A percentile compares a stretch with the other conserved stretches of the same genome.
Conservation (phyloP, 805 yeast species). For the Lipomyces spencermartinsiae region DNA sequence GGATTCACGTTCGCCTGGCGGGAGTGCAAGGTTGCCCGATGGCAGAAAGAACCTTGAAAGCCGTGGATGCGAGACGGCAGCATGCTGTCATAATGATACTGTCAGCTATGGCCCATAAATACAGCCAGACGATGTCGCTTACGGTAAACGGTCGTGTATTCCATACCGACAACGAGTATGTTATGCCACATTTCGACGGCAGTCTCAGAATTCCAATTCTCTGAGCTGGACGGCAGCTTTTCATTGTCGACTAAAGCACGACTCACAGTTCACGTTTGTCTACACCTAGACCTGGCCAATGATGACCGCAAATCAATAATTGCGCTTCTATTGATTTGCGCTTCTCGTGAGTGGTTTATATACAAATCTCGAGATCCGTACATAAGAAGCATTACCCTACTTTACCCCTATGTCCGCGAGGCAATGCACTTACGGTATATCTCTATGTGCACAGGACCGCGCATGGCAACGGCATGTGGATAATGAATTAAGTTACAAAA, state of each 20-base stretch:
- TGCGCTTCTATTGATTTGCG: no score
- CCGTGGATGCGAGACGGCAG: constrained; percentile 9
- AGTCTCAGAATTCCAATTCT: background rate
- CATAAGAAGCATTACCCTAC: background rate
- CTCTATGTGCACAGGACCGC: background rate
- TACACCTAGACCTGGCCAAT: background rate
- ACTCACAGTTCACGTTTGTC: background rate
- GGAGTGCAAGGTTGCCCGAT: constrained; percentile 13
- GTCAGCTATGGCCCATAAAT: background rate
- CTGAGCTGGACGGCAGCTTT: background rate
- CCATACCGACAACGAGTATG: background rate
- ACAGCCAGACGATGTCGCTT: background rate
- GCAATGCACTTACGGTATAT: background rate
- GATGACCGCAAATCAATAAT: background rate
- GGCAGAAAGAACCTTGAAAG: constrained; percentile 30
- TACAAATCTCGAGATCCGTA: no score
- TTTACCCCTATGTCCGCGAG: background rate
- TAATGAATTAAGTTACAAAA: background rate
- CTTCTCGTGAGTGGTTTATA: no score
- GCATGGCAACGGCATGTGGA: no score
- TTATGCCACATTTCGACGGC: background rate
- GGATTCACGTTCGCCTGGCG: constrained; percentile 13
- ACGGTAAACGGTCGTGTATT: background rate
- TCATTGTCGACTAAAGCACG: background rate
- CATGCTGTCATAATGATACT: background rate